Base-by-base conservation (phyloP, 371 early-diverging fungal species). In the Mortierella sp. region DNA sequence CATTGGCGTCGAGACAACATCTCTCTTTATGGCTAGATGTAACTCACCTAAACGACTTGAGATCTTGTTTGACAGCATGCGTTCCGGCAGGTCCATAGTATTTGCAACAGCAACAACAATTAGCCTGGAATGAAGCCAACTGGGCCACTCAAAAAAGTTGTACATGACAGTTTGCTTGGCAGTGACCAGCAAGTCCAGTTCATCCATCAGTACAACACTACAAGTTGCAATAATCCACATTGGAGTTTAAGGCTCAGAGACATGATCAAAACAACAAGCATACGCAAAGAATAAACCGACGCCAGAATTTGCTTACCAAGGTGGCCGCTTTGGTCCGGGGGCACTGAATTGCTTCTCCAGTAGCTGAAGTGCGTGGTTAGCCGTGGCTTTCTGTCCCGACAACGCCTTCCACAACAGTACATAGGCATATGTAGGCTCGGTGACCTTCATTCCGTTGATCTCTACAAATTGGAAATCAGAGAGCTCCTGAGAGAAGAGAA, bases 131-230 rank as follows among this genome's bases (percentile, higher is more conserved):
- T 91, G 80, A 2, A 88, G 85, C 47, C 90, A 83, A 58, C 92
- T 95, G 1, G 99, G 97, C 95, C 99, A 96, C 57, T 99, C 97
- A 66, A 98, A 95, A 69, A 99, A 94, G 74, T 98, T 98, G 85
- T 99, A 99, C 85, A 99, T 91, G 62, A 99, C 92, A 0, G 87
- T 86, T 69, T 98, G 98, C 43, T 92, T 94, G 57, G 94, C 91
- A 0, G 94, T 96, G 8, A 97, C 93, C 31, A 99, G 80, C 31
- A 97, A 79, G 81, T 99, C 99, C 50, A 99, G 83, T 73, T 99
- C 99, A 79, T 99, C 99, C 87, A 99, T 92, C 54, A 99, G 71
- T 2, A 99, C 91, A 7, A 98, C 93, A 25, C 93, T 92, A 78
- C 2, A 25, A 49, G 22, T 19, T 16, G n/a, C 3, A 10, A 37